phyloP scores from a whole-genome alignment of 305 asterid species.

The Fraxinus greggii region DNA sequence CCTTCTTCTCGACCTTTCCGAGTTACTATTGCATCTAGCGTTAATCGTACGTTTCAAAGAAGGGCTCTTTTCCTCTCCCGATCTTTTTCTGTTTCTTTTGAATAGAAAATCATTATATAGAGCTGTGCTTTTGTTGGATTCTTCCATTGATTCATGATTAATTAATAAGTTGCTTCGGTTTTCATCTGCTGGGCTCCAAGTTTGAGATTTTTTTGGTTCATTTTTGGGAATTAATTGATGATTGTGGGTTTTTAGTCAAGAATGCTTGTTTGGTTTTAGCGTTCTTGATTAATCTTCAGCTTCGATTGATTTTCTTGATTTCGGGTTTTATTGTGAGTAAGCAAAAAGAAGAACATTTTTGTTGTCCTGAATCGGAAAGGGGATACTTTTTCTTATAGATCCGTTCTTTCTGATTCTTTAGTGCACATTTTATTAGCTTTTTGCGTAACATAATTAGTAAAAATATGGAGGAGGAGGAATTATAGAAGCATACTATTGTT shows the following conservation, averaged over 20 bases:
- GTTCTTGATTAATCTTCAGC: conserved; percentile 22
- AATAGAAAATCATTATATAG: not conserved
- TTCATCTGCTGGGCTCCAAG: conserved; percentile 11
- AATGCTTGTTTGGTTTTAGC: conserved; percentile 11
- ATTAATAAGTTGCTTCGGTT: conserved; percentile 9
- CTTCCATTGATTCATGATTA: conserved; percentile 22
- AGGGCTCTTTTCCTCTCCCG: conserved; percentile 24
- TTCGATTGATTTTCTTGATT: conserved; percentile 17
- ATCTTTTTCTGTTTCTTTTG: conserved; percentile 12
- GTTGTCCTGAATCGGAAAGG: not conserved
- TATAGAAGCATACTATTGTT: no score
- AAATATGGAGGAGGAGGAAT: conserved; percentile 11
- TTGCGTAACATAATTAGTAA: conserved; percentile 6
- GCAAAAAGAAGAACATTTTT: not conserved
- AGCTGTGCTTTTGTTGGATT: conserved; percentile 5
- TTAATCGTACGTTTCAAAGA: conserved; percentile 30
- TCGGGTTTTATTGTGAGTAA: not conserved
- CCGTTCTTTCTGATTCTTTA: not conserved
- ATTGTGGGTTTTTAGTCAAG: conserved; percentile 18
- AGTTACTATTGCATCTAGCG: conserved; percentile 13
- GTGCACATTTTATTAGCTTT: conserved; percentile 28
- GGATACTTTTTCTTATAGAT: not conserved
- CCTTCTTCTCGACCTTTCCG: not conserved
- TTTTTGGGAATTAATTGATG: conserved; percentile 24
- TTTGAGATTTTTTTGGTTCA: conserved; percentile 9